phyloP scores from a whole-genome alignment of 768 basidiomycete genomes.

The Podaxis pistillaris region DNA sequence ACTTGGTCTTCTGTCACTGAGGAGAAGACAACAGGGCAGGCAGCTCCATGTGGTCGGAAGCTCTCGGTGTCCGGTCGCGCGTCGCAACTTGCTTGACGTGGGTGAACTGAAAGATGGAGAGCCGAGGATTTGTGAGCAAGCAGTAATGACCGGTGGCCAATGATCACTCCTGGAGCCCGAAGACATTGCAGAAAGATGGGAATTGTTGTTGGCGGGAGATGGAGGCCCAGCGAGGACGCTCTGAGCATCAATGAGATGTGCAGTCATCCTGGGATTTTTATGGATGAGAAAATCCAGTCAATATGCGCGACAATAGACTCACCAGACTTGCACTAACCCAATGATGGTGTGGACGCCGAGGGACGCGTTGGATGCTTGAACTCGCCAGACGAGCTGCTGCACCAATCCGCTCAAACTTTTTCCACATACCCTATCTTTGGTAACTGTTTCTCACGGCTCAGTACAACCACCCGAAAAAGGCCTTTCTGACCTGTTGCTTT shows the following conservation, averaged over 20 bases:
- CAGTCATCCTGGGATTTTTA: constrained; percentile 61
- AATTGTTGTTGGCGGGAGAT: constrained; percentile 32
- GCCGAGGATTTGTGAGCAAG: not conserved
- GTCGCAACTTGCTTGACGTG: not conserved
- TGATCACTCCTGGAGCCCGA: constrained; percentile 3
- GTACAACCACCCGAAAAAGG: not conserved
- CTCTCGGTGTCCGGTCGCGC: not conserved
- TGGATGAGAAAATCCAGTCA: not conserved
- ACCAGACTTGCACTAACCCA: constrained; percentile 13
- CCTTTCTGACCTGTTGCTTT: not conserved
- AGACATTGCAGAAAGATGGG: constrained; percentile 31
- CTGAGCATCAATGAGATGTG: constrained; percentile 75
- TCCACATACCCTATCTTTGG: constrained; percentile 23
- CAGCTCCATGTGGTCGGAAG: not conserved
- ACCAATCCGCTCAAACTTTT: constrained; percentile 6
- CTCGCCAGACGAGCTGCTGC: not conserved
- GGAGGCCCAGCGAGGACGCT: constrained; percentile 76
- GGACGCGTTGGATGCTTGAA: constrained; percentile 28
- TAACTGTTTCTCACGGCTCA: not conserved
- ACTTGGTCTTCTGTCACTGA: not conserved
- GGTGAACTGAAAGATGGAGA: constrained; percentile 1
- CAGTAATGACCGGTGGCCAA: not conserved
- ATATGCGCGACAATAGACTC: not conserved
- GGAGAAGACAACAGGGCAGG: not conserved
- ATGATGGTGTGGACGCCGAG: constrained; percentile 26